phyloP scores from a whole-genome alignment of 148 eudicot genomes.

The Cornus kousa region DNA sequence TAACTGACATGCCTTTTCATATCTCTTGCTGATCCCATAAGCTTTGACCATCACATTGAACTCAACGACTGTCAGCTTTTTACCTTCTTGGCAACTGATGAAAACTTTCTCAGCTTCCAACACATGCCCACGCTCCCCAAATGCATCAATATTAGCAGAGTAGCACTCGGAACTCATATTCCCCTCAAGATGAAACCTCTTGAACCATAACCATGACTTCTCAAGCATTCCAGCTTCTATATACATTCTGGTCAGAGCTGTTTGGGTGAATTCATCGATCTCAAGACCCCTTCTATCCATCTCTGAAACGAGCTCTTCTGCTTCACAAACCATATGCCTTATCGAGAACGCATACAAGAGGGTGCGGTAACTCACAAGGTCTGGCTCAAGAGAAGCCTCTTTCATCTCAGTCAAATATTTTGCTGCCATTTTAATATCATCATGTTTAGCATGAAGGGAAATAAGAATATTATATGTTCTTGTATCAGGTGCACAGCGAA shows the following conservation, averaged over 20 bases:
- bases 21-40: conserved; percentile 71
- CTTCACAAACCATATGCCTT: conserved; percentile 80
- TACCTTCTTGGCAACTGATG: conserved; percentile 50
- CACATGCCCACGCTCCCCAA: conserved; percentile 73
- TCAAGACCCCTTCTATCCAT: conserved; percentile 69
- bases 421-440: conserved; percentile 62
- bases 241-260: conserved; percentile 88
- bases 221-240: conserved; percentile 75
- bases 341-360: conserved; percentile 83
- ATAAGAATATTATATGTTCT: conserved; percentile 89
- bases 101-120: conserved; percentile 75
- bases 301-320: conserved; percentile 66
- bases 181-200: conserved; percentile 63
- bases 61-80: conserved; percentile 53
- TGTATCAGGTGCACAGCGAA: conserved; percentile 67
- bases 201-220: conserved; percentile 79
- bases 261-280: conserved; percentile 83
- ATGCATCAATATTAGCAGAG: conserved; percentile 92
- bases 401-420: conserved; percentile 68
- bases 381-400: conserved; percentile 62
- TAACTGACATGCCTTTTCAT: conserved; percentile 63
- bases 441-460: conserved; percentile 67
- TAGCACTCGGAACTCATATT: conserved; percentile 81
- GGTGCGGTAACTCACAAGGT: conserved; percentile 77
- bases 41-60: conserved; percentile 95